Conservation (phyloP, 2,329 filamentous ascomycete genomes). For the Metarhizium rileyi region DNA sequence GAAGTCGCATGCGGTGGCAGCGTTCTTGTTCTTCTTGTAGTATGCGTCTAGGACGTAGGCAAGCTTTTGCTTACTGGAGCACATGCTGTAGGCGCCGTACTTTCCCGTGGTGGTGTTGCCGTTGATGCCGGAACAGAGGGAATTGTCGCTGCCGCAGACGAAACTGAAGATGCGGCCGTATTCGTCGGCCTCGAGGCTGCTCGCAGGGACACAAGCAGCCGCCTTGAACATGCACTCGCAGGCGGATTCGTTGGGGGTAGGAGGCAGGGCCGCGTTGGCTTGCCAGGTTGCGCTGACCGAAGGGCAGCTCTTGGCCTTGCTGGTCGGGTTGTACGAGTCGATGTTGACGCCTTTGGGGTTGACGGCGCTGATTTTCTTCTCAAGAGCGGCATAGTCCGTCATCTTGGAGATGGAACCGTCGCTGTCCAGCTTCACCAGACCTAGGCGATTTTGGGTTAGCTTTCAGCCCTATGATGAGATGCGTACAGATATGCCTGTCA, state of each 20-base stretch:
- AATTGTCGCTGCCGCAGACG: conserved; percentile 52
- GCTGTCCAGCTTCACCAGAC: conserved; percentile 51
- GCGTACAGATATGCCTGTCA: conserved; percentile 4
- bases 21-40: conserved; percentile 48
- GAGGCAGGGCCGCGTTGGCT: conserved; percentile 58
- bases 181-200: conserved; percentile 44
- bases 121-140: conserved; percentile 57
- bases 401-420: conserved; percentile 54
- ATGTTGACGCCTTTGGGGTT: conserved; percentile 57
- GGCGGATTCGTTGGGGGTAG: conserved; percentile 65
- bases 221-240: conserved; percentile 80
- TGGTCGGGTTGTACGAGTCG: conserved; percentile 62
- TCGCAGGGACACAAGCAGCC: conserved; percentile 60
- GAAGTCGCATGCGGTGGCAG: conserved; percentile 56
- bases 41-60: conserved; percentile 66
- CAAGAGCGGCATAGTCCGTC: conserved; percentile 65
- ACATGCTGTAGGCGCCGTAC: conserved; percentile 75
- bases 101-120: conserved; percentile 31
- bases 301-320: conserved; percentile 68
- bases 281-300: conserved; percentile 54
- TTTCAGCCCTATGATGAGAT: not conserved
- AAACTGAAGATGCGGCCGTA: conserved; percentile 64
- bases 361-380: conserved; percentile 57
- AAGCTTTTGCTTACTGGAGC: conserved; percentile 59
- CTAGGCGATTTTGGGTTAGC: conserved; percentile 20